These are phyloP conservation scores for Arachis hypogaea DNA, from an alignment of 306 rosid species.

Conservation along the genomic window DNA sequence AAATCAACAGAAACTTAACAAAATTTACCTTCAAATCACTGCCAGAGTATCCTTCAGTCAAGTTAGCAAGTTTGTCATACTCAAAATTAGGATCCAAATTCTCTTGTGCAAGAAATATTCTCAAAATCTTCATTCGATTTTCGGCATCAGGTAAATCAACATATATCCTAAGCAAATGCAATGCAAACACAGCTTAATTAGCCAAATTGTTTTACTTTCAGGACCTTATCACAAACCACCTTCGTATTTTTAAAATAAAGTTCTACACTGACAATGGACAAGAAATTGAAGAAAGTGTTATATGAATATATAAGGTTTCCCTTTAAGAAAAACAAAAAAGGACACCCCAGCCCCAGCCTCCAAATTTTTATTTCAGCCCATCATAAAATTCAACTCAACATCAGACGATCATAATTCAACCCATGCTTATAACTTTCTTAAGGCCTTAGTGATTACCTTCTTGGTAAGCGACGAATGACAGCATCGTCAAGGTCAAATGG, in stretches of 20 bases:
- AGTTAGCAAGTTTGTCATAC: conserved; percentile 73
- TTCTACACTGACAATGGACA: too few relatives aligned
- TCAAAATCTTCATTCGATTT: conserved; percentile 87
- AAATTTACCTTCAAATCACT: conserved; percentile 88
- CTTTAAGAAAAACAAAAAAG: too few relatives aligned
- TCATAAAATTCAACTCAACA: too few relatives aligned
- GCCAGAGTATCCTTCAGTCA: conserved; percentile 98
- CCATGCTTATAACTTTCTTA: not conserved
- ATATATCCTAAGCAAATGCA: conserved; percentile 65
- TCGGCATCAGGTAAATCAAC: conserved; percentile 93
- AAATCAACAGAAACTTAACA: conserved; percentile 5
- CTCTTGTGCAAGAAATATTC: conserved; percentile 84
- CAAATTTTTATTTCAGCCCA: too few relatives aligned
- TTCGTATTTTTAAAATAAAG: conserved; percentile 2
- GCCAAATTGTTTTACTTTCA: conserved; percentile 11
- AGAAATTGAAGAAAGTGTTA: too few relatives aligned
- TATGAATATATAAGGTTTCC: too few relatives aligned
- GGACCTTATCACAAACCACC: conserved; percentile 12
- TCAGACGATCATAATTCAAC: too few relatives aligned
- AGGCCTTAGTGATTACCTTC: conserved; percentile 59
- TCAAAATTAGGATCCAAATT: conserved; percentile 67
- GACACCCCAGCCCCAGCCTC: too few relatives aligned
- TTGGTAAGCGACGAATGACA: conserved; percentile 96
- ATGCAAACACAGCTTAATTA: conserved; percentile 31
- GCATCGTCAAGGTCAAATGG: conserved; percentile 99